Evolutionary conservation across 148 eudicot species (phyloP), one percentile per base, ranked within the genome.

Genomic region (Chenopodium quinoa): DNA sequence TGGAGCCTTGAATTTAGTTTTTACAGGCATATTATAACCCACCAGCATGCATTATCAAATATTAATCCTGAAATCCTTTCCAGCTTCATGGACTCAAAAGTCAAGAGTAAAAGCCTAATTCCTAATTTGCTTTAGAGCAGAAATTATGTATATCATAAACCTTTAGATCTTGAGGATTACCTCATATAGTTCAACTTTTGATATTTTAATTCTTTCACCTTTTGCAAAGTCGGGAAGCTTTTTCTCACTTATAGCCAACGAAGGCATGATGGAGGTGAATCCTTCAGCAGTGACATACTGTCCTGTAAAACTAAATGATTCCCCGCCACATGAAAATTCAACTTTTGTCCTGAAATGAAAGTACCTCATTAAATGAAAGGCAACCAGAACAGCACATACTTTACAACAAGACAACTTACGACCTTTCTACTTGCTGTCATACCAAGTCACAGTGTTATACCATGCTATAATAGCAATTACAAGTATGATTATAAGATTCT

Each of bases 181-280:
- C 98, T 95, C 97, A 82, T 91, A 90, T 1, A 95, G 87, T 71
- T 95, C 98, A 79, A 90, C 90, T 85, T 88, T 91, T 32, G 90
- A 86, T 78, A 90, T 80, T 82, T 90, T 87, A 62, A 95, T 88
- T 86, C 79, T 95, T 84, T 95, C 90, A 81, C 92, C 96, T 84
- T 86, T 85, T n/a, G 89, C 81, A 75, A 95, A 90, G 56, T 89
- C 90, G 75, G 98, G 98, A 84, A 95, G 95, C 75, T 77, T 92
- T 85, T 89, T 93, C 88, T 95, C 98, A 78, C 80, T 93, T 71
- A 93, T 84, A 79, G 90, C 95, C 89, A 91, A 87, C 98, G 97
- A 95, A 71, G 97, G 98, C 93, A 92, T 91, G 62, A 95, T 88
- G 50, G 93, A 80, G 76, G 98, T 93, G 76, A 89, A 93, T 83